Evolutionary conservation across 1,284 basidiomycete genomes (phyloP), one percentile per base, ranked within the genome.

Genomic region (Ceratobasidium theobromae): DNA sequence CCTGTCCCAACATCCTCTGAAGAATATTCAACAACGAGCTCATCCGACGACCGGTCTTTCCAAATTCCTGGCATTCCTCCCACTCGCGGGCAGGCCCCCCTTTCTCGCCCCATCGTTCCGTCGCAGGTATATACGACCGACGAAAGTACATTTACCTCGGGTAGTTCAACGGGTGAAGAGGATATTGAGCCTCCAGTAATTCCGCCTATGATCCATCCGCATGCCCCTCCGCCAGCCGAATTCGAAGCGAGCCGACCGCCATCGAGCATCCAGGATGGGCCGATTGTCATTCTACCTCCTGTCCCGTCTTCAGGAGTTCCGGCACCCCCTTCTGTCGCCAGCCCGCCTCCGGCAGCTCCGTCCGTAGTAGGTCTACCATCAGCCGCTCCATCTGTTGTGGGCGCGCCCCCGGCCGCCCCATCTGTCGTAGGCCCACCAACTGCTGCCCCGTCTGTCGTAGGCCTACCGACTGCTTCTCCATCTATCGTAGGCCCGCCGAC

Each of bases 251-350:
- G 48, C 27, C 48, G 48, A 11, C 58, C 58, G 4, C 33, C 21
- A 3, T 64, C 48, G 8, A 45, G 12, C 18, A 6, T 14, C 43
- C 12, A 14, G 9, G 43, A 21, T 9, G 43, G 18, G 12, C 1
- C 16, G 14, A 30, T 52, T 16, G 40, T 64, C 18, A 23, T 48
- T 35, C 30, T 16, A 16, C 49, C 49, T 30, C 58, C 38, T 4
- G 35, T 35, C 8, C 35, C 58, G 21, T 52, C 58, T 1, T 60
- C 55, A 25, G 45, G 55, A n/a, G 55, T 11, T 21, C 55, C 28
- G 4, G 45, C 45, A 3, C 25, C 45, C 23, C 55, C 41, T 8
- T 60, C 28, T 9, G 53, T n/a, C n/a, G n/a, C n/a, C n/a, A n/a
- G n/a, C n/a, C n/a, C n/a, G n/a, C n/a, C n/a, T n/a, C n/a, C n/a